A percentile compares a stretch with the other conserved stretches of the same genome.
phyloP scores from a whole-genome alignment of 2,329 filamentous ascomycete species.

The Neonectria coccinea region DNA sequence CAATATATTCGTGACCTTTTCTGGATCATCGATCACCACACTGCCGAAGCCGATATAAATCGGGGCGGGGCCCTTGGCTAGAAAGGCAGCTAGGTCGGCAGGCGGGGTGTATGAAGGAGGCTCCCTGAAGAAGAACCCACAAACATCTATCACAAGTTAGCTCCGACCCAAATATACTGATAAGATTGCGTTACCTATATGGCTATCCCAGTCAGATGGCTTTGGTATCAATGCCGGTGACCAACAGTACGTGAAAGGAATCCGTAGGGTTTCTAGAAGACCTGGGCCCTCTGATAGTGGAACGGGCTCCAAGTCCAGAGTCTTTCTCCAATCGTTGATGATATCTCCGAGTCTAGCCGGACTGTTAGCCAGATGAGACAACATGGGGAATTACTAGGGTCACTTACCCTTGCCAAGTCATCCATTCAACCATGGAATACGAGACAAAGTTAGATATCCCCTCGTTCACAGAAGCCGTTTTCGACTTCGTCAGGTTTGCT shows the following conservation, averaged over 20 bases:
- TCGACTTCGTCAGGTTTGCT: constrained; percentile 68
- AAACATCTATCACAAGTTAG: constrained; percentile 54
- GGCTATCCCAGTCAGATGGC: constrained; percentile 71
- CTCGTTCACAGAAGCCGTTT: constrained; percentile 57
- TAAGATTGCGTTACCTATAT: constrained; percentile 58
- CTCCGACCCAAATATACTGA: neutral
- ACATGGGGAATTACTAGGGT: neutral
- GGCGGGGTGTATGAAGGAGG: constrained; percentile 65
- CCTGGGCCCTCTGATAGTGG: constrained; percentile 73
- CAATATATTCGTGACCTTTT: constrained; percentile 73
- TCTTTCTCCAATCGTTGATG: constrained; percentile 31
- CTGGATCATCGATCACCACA: constrained; percentile 77
- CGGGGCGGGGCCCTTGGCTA: constrained; percentile 66
- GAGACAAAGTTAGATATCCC: constrained; percentile 77
- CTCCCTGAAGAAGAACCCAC: constrained; percentile 74
- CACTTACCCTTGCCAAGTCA: constrained; percentile 76
- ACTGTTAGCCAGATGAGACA: neutral
- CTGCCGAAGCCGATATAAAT: constrained; percentile 81
- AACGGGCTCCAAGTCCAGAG: constrained; percentile 24
- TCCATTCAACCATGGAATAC: constrained; percentile 78
- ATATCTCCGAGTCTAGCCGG: constrained; percentile 29
- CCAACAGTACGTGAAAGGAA: constrained; percentile 86
- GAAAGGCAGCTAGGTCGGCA: constrained; percentile 64
- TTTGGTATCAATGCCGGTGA: constrained; percentile 75
- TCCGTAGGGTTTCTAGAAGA: constrained; percentile 72